Evolutionary conservation across 1,284 basidiomycete genomes (phyloP).

Genomic region (Malassezia arunalokei): DNA sequence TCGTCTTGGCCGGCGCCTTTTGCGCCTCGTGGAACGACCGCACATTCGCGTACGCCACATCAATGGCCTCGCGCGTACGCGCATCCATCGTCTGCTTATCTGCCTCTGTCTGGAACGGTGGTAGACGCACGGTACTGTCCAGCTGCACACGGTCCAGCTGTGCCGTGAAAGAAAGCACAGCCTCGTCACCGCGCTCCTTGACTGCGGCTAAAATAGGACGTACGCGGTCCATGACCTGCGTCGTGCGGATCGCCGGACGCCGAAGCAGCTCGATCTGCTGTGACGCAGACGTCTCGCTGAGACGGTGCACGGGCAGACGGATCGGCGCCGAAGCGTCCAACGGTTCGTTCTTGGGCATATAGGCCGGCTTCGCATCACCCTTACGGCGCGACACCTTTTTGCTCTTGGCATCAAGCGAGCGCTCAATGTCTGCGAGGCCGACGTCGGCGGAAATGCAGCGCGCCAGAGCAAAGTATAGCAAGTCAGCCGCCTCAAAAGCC

Average conservation of each 20-base stretch:
- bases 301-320: slow-evolving; percentile 36
- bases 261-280: slow-evolving; percentile 63
- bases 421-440: slow-evolving; percentile 69
- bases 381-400: slow-evolving; percentile 74
- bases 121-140: slow-evolving; percentile 48
- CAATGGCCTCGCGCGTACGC: slow-evolving; percentile 65
- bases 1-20: slow-evolving; percentile 16
- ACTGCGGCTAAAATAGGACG: slow-evolving; percentile 87
- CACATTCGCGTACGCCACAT: slow-evolving; percentile 84
- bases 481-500: slow-evolving; percentile 91
- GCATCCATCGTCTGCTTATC: slow-evolving; percentile 32
- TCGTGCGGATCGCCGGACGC: slow-evolving; percentile 79
- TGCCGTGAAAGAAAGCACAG: slow-evolving; percentile 75
- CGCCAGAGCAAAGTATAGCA: slow-evolving; percentile 84
- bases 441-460: slow-evolving; percentile 79
- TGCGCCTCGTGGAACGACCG: slow-evolving; percentile 48
- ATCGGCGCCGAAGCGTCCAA: slow-evolving; percentile 50
- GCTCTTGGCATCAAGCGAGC: slow-evolving; percentile 71
- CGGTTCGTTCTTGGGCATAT: slow-evolving; percentile 45
- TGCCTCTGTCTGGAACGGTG: slow-evolving; percentile 50
- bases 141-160: slow-evolving; percentile 78
- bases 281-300: slow-evolving; percentile 49
- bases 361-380: slow-evolving; percentile 87
- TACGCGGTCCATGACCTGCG: slow-evolving; percentile 88
- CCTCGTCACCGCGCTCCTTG: slow-evolving; percentile 68